Percentiles rank a stretch among this genome's conserved stretches.
Conservation (phyloP, 306 rosid genomes). For the Quercus parvula region DNA sequence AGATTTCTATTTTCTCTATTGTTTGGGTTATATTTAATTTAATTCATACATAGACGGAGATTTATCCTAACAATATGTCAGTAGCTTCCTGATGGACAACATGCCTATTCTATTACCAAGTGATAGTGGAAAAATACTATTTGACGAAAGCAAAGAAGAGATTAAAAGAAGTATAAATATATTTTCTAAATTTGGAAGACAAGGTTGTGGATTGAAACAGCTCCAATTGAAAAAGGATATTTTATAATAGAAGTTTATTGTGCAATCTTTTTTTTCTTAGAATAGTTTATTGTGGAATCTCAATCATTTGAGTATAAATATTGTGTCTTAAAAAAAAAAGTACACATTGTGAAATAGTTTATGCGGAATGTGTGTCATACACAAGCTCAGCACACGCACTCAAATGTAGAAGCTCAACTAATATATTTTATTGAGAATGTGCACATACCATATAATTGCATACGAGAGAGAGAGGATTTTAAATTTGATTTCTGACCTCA, state of each 20-base stretch:
- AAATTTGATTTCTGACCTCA: no score
- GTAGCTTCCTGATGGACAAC: neutral
- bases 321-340: no score
- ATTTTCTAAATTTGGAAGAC: neutral
- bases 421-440: neutral
- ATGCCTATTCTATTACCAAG: neutral
- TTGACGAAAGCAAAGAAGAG: neutral
- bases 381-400: conserved; percentile 1
- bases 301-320: neutral
- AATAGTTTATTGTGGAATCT: no score
- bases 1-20: no score
- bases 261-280: no score
- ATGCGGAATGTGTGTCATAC: neutral
- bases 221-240: no score
- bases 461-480: neutral
- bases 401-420: neutral
- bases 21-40: no score
- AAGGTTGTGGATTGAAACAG: neutral
- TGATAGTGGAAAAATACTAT: neutral
- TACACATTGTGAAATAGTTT: neutral
- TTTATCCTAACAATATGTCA: no score
- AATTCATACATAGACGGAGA: no score
- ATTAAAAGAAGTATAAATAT: neutral
- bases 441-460: neutral
- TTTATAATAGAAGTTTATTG: no score